Base-by-base conservation (phyloP, 441 rosid species). In the Erysimum pusillum region DNA sequence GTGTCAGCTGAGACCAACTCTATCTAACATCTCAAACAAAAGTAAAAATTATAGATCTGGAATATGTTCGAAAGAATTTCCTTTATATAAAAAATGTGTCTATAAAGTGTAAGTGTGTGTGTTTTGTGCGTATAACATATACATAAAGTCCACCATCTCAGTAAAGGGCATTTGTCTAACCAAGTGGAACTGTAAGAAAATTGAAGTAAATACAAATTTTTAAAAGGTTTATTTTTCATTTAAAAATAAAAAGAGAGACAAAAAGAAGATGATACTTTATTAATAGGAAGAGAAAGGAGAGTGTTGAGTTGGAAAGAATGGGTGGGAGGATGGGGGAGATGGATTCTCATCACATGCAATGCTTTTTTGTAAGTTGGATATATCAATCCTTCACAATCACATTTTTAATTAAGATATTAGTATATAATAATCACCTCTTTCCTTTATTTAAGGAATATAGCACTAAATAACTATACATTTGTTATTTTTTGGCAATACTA, bases 341-440 rank as follows among this genome's bases (percentile, higher is more conserved):
- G 81, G 81, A 78, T 78, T 78, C 78, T 78, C 75, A 67, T 78
- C 81, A 78, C 81, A 78, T 78, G 81, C 81, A 48, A 71, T 77
- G 81, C 77, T 71, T 70, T 36, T 48, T 75, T 75, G 35, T 20
- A 63, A 69, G 53, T 71, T 63, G 36, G 67, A 70, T 63, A 57
- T 69, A 69, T 62, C 58, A 62, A 48, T 39, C 48, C 69, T 76
- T 52, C 63, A 22, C 74, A 39, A 15, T 60, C 56, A 59, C 63
- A 51, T 60, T 75, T 53, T 68, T 59, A 41, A 52, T 51, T 60
- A 32, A 48, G 17, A 49, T 22, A 46, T 60, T 64, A n/a, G 36
- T 49, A 15, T 65, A 57, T 22, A n/a, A 45, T 57, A 57, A 46
- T 54, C 64, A 73, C 22, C n/a, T 41, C 6, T 63, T 73, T 31